phyloP scores from a whole-genome alignment of 192 early-diverging fungal species.

The Coemansia sp. region DNA sequence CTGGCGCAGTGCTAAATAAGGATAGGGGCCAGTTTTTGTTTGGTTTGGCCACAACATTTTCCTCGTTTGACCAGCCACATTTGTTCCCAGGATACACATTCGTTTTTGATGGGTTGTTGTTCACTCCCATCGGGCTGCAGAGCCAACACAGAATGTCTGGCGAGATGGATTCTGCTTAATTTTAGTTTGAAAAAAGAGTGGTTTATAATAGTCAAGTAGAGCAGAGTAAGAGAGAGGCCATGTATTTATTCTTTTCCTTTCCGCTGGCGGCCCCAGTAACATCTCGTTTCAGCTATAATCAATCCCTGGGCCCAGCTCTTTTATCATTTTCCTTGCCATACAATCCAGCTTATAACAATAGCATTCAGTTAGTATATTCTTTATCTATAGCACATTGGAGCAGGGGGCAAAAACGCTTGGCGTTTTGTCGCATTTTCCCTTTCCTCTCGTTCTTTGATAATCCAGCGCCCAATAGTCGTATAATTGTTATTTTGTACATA shows the following conservation, averaged over 20 bases:
- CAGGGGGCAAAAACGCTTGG: neutral
- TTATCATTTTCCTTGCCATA: neutral
- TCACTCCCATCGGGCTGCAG: neutral
- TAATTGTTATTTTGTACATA: neutral
- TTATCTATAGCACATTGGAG: neutral
- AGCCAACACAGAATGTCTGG: neutral
- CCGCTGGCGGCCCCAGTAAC: neutral
- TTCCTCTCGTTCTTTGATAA: neutral
- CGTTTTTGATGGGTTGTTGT: neutral
- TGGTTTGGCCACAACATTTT: neutral
- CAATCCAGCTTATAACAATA: neutral
- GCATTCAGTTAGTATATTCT: neutral
- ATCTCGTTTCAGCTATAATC: neutral
- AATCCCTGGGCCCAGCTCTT: neutral
- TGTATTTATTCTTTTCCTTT: neutral
- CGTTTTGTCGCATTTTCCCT: neutral
- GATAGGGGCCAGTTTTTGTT: neutral
- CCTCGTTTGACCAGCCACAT: neutral
- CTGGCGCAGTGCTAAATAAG: neutral
- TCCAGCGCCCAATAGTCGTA: neutral
- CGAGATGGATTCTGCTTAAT: neutral
- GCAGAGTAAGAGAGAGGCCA: neutral
- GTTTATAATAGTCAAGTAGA: neutral
- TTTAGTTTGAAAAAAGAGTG: neutral
- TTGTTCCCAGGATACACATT: conserved; percentile 1